These are phyloP conservation scores for Aureobasidium musti DNA, from an alignment of 2,329 filamentous ascomycete species.

Conservation along the genomic window DNA sequence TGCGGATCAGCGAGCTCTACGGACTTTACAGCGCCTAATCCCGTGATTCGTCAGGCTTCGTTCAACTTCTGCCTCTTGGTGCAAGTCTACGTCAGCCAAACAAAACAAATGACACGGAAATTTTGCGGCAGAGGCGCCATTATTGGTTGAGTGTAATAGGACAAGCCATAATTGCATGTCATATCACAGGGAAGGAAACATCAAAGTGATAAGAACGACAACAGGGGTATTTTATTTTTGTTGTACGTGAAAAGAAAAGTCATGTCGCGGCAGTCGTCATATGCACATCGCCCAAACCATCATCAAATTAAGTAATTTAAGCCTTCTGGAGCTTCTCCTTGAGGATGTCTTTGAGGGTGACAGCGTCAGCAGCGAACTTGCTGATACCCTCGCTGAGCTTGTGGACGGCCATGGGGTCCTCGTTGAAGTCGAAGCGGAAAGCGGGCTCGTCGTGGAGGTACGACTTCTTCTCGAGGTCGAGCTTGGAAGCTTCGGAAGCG, in stretches of 20 bases:
- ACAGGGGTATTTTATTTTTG: conserved; percentile 28
- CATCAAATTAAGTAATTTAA: conserved; percentile 20
- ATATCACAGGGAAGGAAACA: background rate
- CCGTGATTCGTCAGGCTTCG: conserved; percentile 17
- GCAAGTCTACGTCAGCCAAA: conserved; percentile 12
- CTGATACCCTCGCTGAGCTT: conserved; percentile 99
- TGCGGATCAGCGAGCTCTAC: no score
- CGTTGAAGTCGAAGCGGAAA: conserved; percentile 99
- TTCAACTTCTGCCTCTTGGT: conserved; percentile 14
- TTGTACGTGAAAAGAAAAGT: conserved; percentile 25
- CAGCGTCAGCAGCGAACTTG: conserved; percentile 96
- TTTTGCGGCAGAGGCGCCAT: background rate
- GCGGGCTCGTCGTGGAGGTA: conserved; percentile 86
- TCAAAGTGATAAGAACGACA: conserved; percentile 2
- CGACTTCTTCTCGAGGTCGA: conserved; percentile 81
- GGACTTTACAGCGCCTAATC: no score
- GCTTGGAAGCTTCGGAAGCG: conserved; percentile 61
- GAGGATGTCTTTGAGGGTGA: conserved; percentile 90
- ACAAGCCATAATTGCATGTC: background rate
- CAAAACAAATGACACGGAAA: conserved; percentile 16
- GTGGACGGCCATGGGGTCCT: conserved; percentile 99
- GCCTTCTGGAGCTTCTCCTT: conserved; percentile 70
- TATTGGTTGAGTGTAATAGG: background rate
- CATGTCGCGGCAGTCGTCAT: conserved; percentile 29
- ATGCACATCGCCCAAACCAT: conserved; percentile 21